Evolutionary conservation across 345 rosid genomes (phyloP).

Genomic region (Laguncularia racemosa): DNA sequence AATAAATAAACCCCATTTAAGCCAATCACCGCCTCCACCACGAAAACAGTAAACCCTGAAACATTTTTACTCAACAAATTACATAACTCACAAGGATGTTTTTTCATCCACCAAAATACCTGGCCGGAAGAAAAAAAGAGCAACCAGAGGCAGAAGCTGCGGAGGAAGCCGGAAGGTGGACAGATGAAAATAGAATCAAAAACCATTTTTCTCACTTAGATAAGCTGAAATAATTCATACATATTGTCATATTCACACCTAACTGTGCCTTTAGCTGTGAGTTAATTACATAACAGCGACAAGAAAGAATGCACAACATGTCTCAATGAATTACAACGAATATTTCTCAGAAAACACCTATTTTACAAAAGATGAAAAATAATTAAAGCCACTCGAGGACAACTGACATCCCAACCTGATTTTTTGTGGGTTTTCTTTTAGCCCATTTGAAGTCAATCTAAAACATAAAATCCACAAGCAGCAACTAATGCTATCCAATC

Average conservation of each 20-base stretch:
- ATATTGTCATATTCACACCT: slow-evolving; percentile 11
- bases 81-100: too few relatives aligned
- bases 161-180: not conserved
- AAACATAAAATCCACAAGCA: not conserved
- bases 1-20: too few relatives aligned
- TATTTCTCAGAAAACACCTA: slow-evolving; percentile 5
- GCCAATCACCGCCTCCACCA: too few relatives aligned
- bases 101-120: too few relatives aligned
- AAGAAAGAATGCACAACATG: slow-evolving; percentile 14
- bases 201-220: not conserved
- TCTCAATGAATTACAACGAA: slow-evolving; percentile 13
- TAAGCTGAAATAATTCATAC: not conserved
- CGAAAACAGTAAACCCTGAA: too few relatives aligned
- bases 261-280: slow-evolving; percentile 2
- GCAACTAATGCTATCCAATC: too few relatives aligned
- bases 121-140: too few relatives aligned
- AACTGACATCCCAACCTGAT: not conserved
- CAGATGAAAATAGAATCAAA: not conserved
- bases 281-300: slow-evolving; percentile 10
- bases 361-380: slow-evolving; percentile 4
- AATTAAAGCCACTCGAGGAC: not conserved
- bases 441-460: not conserved
- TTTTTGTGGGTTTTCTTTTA: not conserved
- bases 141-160: too few relatives aligned
- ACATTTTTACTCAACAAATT: too few relatives aligned